Evolutionary conservation across 805 yeast species (phyloP).

Genomic region (Sungouiozyma intestinalis): DNA sequence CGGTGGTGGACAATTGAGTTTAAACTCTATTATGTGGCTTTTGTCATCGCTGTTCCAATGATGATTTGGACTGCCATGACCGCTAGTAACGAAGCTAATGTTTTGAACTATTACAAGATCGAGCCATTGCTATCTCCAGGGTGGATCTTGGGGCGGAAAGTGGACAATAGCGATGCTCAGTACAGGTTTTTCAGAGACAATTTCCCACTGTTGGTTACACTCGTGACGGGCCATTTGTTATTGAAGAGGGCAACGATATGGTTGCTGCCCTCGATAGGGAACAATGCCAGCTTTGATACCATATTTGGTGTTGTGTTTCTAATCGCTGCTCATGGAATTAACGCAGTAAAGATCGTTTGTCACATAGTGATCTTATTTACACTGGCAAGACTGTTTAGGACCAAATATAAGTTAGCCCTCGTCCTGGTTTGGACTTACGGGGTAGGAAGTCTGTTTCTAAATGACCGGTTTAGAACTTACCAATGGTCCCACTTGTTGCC

Average conservation of each 20-base stretch:
- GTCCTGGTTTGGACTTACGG: constrained; percentile 67
- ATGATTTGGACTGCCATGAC: constrained; percentile 76
- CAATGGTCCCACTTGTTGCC: constrained; percentile 37
- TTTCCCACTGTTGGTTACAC: constrained; percentile 46
- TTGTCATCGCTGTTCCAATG: constrained; percentile 64
- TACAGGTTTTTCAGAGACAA: constrained; percentile 82
- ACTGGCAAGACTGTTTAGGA: constrained; percentile 17
- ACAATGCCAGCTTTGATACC: constrained; percentile 59
- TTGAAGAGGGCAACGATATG: constrained; percentile 33
- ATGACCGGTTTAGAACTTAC: constrained; percentile 52
- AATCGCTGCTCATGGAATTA: constrained; percentile 71
- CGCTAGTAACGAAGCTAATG: constrained; percentile 65
- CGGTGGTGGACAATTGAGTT: constrained; percentile 71
- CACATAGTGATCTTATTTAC: constrained; percentile 47
- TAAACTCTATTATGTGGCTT: constrained; percentile 51
- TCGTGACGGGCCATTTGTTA: constrained; percentile 44
- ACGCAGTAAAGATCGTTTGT: constrained; percentile 46
- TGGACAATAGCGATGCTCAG: constrained; percentile 87
- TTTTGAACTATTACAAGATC: constrained; percentile 54
- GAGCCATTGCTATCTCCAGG: constrained; percentile 60
- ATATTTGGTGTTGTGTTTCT: constrained; percentile 61
- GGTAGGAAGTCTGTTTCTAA: constrained; percentile 63
- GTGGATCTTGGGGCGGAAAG: constrained; percentile 84
- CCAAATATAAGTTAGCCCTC: constrained; percentile 31
- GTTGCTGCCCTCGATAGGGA: constrained; percentile 18